A percentile compares a stretch with the other conserved stretches of the same genome.
Conservation (phyloP, 306 rosid genomes). For the Castanea sativa region DNA sequence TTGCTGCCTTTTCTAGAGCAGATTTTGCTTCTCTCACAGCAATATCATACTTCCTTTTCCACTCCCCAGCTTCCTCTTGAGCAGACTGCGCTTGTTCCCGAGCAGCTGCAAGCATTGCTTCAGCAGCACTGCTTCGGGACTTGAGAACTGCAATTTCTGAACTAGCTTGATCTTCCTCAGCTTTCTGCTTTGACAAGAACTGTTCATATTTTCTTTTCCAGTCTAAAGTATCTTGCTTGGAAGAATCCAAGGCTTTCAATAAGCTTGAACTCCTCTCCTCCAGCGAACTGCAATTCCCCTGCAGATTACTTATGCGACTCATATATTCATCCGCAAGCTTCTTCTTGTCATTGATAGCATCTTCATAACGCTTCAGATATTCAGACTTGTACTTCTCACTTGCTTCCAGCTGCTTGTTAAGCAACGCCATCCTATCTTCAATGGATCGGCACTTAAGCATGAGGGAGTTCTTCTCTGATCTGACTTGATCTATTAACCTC, state of each 20-base stretch:
- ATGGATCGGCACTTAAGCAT: conserved; percentile 62
- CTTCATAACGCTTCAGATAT: conserved; percentile 80
- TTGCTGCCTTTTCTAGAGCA: conserved; percentile 88
- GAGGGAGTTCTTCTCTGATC: conserved; percentile 70
- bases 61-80: conserved; percentile 93
- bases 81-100: conserved; percentile 90
- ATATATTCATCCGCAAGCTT: conserved; percentile 79
- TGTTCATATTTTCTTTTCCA: conserved; percentile 87
- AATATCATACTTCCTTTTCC: conserved; percentile 87
- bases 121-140: conserved; percentile 84
- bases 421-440: conserved; percentile 69
- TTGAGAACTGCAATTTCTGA: conserved; percentile 80
- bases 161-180: conserved; percentile 78
- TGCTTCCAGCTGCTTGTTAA: conserved; percentile 81
- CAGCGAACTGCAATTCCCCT: conserved; percentile 65
- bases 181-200: conserved; percentile 61
- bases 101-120: conserved; percentile 93
- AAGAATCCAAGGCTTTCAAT: conserved; percentile 61
- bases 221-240: conserved; percentile 73
- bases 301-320: conserved; percentile 77
- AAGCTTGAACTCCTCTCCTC: conserved; percentile 71
- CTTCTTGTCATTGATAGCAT: conserved; percentile 81
- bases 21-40: conserved; percentile 83
- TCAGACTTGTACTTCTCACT: conserved; percentile 72
- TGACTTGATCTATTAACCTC: conserved; percentile 72